Evolutionary conservation across 192 early-diverging fungal genomes (phyloP).

Genomic region (Lobosporangium transversale): DNA sequence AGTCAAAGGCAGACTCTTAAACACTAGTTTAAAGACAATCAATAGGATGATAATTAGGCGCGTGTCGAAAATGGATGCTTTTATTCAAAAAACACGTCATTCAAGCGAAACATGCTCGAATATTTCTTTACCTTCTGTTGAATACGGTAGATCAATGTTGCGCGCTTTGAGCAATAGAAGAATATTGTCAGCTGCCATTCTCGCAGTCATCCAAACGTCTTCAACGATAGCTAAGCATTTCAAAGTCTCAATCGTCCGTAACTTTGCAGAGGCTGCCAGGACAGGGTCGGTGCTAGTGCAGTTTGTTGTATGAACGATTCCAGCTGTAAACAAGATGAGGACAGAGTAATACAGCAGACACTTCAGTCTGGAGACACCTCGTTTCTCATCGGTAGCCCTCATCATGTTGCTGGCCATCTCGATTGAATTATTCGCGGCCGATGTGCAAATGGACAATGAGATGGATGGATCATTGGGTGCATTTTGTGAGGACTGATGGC

Average conservation of each 20-base stretch:
- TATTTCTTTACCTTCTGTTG: constrained; percentile 37
- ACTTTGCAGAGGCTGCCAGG: constrained; percentile 46
- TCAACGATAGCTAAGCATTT: constrained; percentile 39
- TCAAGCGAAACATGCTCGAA: no score
- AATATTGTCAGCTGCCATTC: constrained; percentile 17
- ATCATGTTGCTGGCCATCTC: constrained; percentile 55
- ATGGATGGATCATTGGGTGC: constrained; percentile 38
- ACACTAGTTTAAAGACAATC: no score
- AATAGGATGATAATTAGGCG: no score
- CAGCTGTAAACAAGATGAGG: constrained; percentile 51
- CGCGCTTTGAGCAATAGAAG: constrained; percentile 32
- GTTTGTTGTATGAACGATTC: constrained; percentile 54
- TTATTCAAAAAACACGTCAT: no score
- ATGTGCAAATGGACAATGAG: constrained; percentile 55
- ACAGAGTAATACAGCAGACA: constrained; percentile 32
- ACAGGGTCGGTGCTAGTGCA: constrained; percentile 40
- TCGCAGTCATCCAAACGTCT: constrained; percentile 39
- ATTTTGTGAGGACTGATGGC: constrained; percentile 25
- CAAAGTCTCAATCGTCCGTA: constrained; percentile 40
- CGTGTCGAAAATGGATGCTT: no score
- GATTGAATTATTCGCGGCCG: constrained; percentile 55
- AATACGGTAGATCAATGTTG: constrained; percentile 33
- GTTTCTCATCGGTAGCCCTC: constrained; percentile 24
- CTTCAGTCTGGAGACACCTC: constrained; percentile 29
- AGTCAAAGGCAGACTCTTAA: constrained; percentile 23